Conservation (phyloP, 2,329 filamentous ascomycete genomes). For the Thelonectria blattea region DNA sequence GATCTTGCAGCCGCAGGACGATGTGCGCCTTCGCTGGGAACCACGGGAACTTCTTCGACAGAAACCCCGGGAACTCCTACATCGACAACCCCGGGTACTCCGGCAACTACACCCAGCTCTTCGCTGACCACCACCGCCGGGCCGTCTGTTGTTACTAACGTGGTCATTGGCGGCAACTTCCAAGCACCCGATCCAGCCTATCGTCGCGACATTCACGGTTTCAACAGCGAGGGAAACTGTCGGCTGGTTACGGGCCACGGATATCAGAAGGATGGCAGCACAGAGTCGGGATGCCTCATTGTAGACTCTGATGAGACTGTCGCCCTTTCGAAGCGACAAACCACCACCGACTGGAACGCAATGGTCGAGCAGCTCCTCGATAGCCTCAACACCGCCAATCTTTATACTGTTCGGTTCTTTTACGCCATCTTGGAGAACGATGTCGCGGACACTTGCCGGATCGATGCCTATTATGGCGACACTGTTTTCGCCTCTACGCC, state of each 20-base stretch:
- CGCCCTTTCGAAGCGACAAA: background rate
- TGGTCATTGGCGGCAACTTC: conserved; percentile 30
- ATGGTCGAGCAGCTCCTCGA: conserved; percentile 30
- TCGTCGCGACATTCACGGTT: conserved; percentile 30
- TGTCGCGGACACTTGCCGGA: conserved; percentile 24
- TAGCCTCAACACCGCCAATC: conserved; percentile 19
- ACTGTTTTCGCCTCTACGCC: conserved; percentile 23
- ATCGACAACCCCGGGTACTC: conserved; percentile 5
- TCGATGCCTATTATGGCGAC: conserved; percentile 29
- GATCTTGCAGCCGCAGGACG: conserved; percentile 16
- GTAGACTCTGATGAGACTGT: conserved; percentile 8
- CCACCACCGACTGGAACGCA: conserved; percentile 14
- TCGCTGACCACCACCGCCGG: conserved; percentile 16
- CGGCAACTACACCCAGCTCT: background rate
- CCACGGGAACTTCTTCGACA: background rate
- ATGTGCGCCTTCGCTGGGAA: conserved; percentile 20
- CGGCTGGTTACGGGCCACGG: conserved; percentile 28
- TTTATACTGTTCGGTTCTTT: conserved; percentile 33
- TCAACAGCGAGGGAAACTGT: conserved; percentile 18
- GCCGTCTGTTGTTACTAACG: conserved; percentile 20
- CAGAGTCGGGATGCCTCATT: conserved; percentile 28
- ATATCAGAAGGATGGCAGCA: conserved; percentile 21
- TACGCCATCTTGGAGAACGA: conserved; percentile 27
- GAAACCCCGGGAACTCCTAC: conserved; percentile 17
- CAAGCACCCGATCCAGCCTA: conserved; percentile 28